phyloP scores from a whole-genome alignment of 305 asterid species.

The Fraxinus platypoda region DNA sequence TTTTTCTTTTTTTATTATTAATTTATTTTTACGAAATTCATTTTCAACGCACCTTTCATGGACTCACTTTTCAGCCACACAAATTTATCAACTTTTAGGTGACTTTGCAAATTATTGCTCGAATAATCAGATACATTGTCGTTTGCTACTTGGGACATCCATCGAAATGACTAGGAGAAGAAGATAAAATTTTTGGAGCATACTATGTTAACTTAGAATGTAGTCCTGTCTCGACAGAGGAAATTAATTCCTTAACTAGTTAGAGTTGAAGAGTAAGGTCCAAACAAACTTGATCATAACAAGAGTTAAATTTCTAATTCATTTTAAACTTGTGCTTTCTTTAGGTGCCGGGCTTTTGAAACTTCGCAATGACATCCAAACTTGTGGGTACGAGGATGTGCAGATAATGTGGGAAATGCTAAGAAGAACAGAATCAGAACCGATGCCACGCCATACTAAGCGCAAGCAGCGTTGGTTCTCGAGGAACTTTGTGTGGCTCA shows the following conservation, averaged over 20 bases:
- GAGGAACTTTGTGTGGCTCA: background rate
- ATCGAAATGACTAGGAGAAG: background rate
- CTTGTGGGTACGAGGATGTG: background rate
- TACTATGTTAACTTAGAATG: background rate
- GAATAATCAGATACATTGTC: background rate
- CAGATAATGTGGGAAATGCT: conserved; percentile 1
- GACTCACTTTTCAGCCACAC: background rate
- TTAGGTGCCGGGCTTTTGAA: background rate
- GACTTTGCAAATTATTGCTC: background rate
- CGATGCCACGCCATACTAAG: background rate
- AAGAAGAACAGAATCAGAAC: background rate
- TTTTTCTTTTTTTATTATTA: too few relatives aligned
- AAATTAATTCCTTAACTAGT: background rate
- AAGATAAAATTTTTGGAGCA: background rate
- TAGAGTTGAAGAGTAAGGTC: background rate
- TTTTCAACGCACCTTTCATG: background rate
- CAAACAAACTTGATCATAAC: background rate
- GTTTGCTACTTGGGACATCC: background rate
- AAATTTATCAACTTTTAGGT: background rate
- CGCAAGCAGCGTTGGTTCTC: background rate
- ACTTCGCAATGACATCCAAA: conserved; percentile 5
- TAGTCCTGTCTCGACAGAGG: background rate
- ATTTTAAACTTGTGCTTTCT: background rate
- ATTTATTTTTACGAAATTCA: background rate
- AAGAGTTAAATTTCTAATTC: background rate